Percentiles rank a stretch among this genome's conserved stretches.
Conservation (phyloP, 176 grass and related monocot genomes). For the Eremochloa ophiuroides region DNA sequence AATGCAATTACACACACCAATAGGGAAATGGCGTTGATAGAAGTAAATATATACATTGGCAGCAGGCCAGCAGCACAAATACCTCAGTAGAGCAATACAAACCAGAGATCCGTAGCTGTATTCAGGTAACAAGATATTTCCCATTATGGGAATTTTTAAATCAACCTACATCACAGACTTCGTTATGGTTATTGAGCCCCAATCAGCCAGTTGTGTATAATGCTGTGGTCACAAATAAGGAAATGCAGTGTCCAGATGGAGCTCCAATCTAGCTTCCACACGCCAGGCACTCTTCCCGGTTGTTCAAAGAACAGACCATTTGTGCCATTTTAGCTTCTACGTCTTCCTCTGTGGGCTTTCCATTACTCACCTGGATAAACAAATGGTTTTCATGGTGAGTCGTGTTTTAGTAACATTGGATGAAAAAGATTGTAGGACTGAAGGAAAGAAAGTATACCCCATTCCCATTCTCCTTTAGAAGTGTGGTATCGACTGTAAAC, state of each 20-base stretch:
- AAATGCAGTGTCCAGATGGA: not conserved
- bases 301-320: conserved; percentile 91
- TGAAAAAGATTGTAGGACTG: not conserved
- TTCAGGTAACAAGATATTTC: not conserved
- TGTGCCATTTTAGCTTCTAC: conserved; percentile 92
- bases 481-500: conserved; percentile 81
- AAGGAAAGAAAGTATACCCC: not conserved
- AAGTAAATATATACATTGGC: conserved; percentile 30
- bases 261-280: conserved; percentile 74
- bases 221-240: conserved; percentile 1
- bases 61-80: conserved; percentile 12
- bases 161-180: not conserved
- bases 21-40: not conserved
- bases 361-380: conserved; percentile 35
- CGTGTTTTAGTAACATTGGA: not conserved
- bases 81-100: conserved; percentile 11
- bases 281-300: conserved; percentile 80
- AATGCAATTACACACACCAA: not conserved
- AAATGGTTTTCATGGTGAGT: not conserved
- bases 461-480: conserved; percentile 49
- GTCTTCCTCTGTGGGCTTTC: conserved; percentile 41
- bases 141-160: not conserved
- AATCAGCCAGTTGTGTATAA: conserved; percentile 20
- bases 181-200: conserved; percentile 19
- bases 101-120: not conserved